These are phyloP conservation scores for Corrigiola litoralis DNA, from an alignment of 179 eudicot species.

Conservation along the genomic window DNA sequence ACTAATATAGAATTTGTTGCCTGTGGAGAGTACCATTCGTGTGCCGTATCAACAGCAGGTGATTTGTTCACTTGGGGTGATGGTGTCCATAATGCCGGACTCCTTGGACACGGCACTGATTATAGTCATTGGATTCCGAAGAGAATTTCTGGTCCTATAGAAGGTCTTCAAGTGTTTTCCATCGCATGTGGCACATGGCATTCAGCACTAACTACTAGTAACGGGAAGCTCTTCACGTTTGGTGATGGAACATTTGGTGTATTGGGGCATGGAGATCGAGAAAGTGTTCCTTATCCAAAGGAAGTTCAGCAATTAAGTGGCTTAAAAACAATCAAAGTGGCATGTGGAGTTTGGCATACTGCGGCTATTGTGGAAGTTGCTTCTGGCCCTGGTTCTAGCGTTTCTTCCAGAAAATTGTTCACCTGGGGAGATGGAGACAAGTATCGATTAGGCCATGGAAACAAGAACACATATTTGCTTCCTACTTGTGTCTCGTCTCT, in stretches of 20 bases:
- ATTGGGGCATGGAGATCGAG: slow-evolving; percentile 75
- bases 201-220: slow-evolving; percentile 56
- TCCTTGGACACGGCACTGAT: slow-evolving; percentile 85
- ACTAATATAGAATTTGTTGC: slow-evolving; percentile 72
- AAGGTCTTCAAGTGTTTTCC: slow-evolving; percentile 67
- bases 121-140: slow-evolving; percentile 91
- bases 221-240: slow-evolving; percentile 68
- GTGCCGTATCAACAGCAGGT: slow-evolving; percentile 73
- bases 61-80: slow-evolving; percentile 89
- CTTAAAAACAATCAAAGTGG: slow-evolving; percentile 61
- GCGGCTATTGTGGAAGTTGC: slow-evolving; percentile 79
- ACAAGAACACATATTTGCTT: slow-evolving; percentile 52
- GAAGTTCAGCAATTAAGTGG: slow-evolving; percentile 60
- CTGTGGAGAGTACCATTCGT: slow-evolving; percentile 82
- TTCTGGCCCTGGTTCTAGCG: slow-evolving; percentile 22
- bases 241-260: slow-evolving; percentile 86
- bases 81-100: slow-evolving; percentile 69
- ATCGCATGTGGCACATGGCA: slow-evolving; percentile 90
- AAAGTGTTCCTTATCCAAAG: slow-evolving; percentile 53
- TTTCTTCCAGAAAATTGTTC: slow-evolving; percentile 57
- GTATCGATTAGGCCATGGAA: slow-evolving; percentile 69
- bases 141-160: slow-evolving; percentile 63
- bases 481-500: slow-evolving; percentile 72
- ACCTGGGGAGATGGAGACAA: slow-evolving; percentile 96
- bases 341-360: slow-evolving; percentile 93